Conservation (phyloP, 106 monocot genomes). For the Gastrodia elata region DNA sequence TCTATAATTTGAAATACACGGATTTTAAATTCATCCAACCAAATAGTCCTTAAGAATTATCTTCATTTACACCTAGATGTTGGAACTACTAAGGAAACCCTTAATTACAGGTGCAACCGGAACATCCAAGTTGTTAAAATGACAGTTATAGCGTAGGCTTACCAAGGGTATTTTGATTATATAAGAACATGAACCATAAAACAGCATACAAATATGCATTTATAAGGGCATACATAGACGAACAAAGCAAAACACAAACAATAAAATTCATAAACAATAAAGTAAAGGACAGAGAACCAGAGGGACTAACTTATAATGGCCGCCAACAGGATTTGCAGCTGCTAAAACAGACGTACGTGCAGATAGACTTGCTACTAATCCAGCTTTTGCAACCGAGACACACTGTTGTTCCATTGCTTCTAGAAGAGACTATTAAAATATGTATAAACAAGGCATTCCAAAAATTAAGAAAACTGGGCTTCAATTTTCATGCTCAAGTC, state of each 20-base stretch:
- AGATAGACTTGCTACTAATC: constrained; percentile 93
- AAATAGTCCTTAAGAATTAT: too few species aligned
- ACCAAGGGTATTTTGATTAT: too few species aligned
- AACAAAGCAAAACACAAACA: neutral
- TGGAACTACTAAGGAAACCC: too few species aligned
- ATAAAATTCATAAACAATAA: neutral
- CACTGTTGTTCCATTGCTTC: constrained; percentile 99
- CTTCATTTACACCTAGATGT: too few species aligned
- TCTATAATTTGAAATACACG: too few species aligned
- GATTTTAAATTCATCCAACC: too few species aligned
- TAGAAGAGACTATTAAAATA: constrained; percentile 52
- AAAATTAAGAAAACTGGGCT: neutral
- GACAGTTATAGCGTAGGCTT: too few species aligned
- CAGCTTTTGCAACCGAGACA: constrained; percentile 98
- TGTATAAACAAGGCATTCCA: neutral
- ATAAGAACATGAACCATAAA: too few species aligned
- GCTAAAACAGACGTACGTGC: constrained; percentile 89
- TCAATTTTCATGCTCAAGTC: neutral
- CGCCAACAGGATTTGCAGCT: constrained; percentile 97
- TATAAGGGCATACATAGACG: neutral
- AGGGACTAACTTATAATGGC: constrained; percentile 79
- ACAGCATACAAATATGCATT: neutral
- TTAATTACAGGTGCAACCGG: too few species aligned
- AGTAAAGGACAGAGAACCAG: neutral
- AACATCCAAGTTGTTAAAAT: too few species aligned